Evolutionary conservation across 208 protist species (phyloP).

Genomic region (Angomonas ambiguus): DNA sequence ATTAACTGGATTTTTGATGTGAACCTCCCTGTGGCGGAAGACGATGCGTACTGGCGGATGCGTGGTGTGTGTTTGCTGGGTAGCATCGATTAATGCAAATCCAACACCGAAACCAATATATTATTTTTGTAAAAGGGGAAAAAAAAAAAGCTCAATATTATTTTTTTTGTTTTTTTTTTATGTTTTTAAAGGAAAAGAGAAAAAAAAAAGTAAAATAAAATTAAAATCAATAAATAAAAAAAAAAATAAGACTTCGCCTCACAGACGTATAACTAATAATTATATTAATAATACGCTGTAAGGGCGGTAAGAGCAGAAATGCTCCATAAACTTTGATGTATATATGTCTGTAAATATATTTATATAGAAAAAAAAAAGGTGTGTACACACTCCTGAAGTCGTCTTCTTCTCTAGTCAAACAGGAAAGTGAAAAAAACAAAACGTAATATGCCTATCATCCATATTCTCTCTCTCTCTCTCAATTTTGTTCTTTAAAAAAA

Average conservation of each 20-base stretch:
- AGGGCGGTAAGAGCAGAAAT: too few species aligned
- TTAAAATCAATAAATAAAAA: neutral
- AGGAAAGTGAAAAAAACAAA: too few species aligned
- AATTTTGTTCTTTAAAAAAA: conserved; percentile 14
- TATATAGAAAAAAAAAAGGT: too few species aligned
- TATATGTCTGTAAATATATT: neutral
- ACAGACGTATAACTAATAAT: too few species aligned
- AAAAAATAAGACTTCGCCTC: too few species aligned
- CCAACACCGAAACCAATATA: neutral
- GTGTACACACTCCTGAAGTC: too few species aligned
- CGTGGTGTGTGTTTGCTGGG: conserved; percentile 92
- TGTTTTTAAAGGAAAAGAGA: neutral
- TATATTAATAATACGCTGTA: too few species aligned
- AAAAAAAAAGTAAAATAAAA: conserved; percentile 11
- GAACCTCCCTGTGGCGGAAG: conserved; percentile 91
- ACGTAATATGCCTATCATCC: neutral
- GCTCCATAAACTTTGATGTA: neutral
- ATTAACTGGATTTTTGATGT: conserved; percentile 97
- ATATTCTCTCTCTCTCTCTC: conserved; percentile 13
- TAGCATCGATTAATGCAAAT: conserved; percentile 56
- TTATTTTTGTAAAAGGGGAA: conserved; percentile 3
- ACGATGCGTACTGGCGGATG: conserved; percentile 95
- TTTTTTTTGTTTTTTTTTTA: conserved; percentile 2
- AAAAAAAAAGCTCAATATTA: conserved; percentile 2
- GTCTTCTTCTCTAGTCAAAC: too few species aligned